Conservation (phyloP, 192 early-diverging fungal genomes). For the Gaertneriomyces sp. region DNA sequence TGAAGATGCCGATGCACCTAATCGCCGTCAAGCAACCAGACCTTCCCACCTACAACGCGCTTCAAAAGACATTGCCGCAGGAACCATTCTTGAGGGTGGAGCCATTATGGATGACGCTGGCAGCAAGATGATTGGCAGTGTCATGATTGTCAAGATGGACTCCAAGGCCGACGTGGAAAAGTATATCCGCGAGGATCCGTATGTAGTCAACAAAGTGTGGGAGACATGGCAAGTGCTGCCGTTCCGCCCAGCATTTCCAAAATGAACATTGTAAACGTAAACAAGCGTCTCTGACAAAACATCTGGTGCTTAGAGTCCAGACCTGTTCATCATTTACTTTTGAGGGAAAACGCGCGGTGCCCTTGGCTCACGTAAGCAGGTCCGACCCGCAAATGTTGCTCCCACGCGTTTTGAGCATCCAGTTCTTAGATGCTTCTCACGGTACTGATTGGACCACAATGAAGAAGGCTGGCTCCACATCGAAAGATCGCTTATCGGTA, state of each 20-base stretch:
- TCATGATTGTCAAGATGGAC: slow-evolving; percentile 36
- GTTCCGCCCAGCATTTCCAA: slow-evolving; percentile 26
- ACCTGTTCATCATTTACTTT: too few relatives aligned
- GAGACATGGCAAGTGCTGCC: slow-evolving; percentile 24
- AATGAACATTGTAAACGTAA: slow-evolving; percentile 3
- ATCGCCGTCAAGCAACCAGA: slow-evolving; percentile 21
- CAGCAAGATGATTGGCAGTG: slow-evolving; percentile 32
- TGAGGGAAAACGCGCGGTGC: too few relatives aligned
- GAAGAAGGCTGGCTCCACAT: slow-evolving; percentile 39
- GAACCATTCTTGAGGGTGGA: slow-evolving; percentile 30
- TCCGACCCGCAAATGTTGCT: too few relatives aligned
- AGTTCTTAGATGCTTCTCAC: too few relatives aligned
- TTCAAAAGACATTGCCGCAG: slow-evolving; percentile 2
- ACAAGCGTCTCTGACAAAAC: too few relatives aligned
- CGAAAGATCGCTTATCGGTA: slow-evolving; percentile 34
- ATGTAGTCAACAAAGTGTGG: slow-evolving; percentile 40
- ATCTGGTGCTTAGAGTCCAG: too few relatives aligned
- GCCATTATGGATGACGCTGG: slow-evolving; percentile 21
- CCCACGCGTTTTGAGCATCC: too few relatives aligned
- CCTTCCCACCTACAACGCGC: slow-evolving; percentile 26
- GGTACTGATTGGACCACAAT: slow-evolving; percentile 1
- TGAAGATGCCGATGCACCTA: slow-evolving; percentile 26
- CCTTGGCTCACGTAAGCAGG: too few relatives aligned
- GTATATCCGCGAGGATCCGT: slow-evolving; percentile 25
- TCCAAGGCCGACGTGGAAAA: slow-evolving; percentile 30